Evolutionary conservation across 2,329 filamentous ascomycete genomes (phyloP), one percentile per base, ranked within the genome.

Genomic region (Rhexocercosporidium sp.): DNA sequence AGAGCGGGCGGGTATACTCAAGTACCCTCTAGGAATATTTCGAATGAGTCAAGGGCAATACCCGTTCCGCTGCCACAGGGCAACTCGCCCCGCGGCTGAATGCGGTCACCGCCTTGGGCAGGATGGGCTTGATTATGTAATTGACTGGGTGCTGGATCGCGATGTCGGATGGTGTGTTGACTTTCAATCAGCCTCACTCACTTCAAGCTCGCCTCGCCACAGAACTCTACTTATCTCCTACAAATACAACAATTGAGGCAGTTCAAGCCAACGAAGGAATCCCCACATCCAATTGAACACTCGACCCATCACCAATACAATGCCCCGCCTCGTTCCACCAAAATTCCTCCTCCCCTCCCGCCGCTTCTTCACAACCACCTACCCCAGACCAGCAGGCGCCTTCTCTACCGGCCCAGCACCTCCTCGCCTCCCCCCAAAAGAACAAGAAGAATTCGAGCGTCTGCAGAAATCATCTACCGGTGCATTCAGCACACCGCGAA

Each of bases 381-480:
- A 65, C 44, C 51, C 54, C 56, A 76, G 73, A 71, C 73, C 76
- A 70, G 71, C n/a, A n/a, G n/a, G n/a, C n/a, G n/a, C 76, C 72
- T 86, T 85, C 80, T 78, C 80, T 64, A 75, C 82, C 20, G 83
- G 83, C 14, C 92, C 95, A 27, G 81, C 92, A 8, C 96, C 96
- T 18, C 94, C 93, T 0, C 92, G 93, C 59, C 92, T 98, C 12
- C 93, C 95, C 7, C 89, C 93, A 75, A 89, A 92, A 79, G 90
- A 97, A 74, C 94, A 97, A 82, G 92, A 94, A 78, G 88, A 96
- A 71, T 97, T 96, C 78, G 94, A 97, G 80, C 86, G 89, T 49
- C 90, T 98, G 3, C 94, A 97, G 77, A 88, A 88, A 73, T 84
- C 85, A 77, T 97, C 83, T 72, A 96, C 88, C 71, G 93, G 86